These are phyloP conservation scores for Penicillium taxi DNA, from an alignment of 495 filamentous ascomycete genomes.

Conservation along the genomic window DNA sequence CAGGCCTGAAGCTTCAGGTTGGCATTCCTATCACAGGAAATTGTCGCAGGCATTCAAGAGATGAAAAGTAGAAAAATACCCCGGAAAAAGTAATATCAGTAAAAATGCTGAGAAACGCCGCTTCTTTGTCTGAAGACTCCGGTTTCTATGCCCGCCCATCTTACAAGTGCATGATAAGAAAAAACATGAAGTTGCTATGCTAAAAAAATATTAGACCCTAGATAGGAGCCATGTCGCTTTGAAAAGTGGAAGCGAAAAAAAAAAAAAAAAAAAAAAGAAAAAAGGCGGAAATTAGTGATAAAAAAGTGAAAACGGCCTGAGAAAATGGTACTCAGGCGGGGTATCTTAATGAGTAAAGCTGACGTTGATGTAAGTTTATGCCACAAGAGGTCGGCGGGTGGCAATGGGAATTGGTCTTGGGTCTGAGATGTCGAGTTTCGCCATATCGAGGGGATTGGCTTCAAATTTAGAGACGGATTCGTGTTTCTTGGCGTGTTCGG, in stretches of 20 bases:
- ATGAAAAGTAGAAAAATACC: constrained; percentile 6
- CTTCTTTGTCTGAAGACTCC: constrained; percentile 30
- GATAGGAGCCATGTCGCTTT: neutral
- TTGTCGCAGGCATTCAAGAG: constrained; percentile 13
- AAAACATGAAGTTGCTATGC: constrained; percentile 9
- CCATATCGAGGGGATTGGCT: constrained; percentile 28
- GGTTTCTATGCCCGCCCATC: constrained; percentile 32
- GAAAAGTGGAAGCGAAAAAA: constrained; percentile 6
- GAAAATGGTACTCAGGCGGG: constrained; percentile 12
- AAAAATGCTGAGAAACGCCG: constrained; percentile 19
- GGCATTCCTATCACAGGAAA: neutral
- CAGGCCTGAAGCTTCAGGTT: neutral
- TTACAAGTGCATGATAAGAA: constrained; percentile 13
- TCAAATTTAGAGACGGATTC: constrained; percentile 20
- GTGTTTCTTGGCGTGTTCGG: constrained; percentile 13
- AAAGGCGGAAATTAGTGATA: constrained; percentile 3
- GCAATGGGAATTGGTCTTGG: constrained; percentile 40
- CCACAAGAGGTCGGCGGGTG: constrained; percentile 33
- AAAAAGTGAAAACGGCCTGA: constrained; percentile 9
- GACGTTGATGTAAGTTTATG: constrained; percentile 23
- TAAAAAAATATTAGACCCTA: constrained; percentile 6
- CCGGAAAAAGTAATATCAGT: constrained; percentile 8
- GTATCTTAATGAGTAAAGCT: constrained; percentile 16
- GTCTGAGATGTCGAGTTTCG: constrained; percentile 30
- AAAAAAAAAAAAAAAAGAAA: constrained; percentile 6